Percentiles rank a stretch among this genome's conserved stretches.
These are phyloP conservation scores for Debaryomycetaceae sp. DNA, from an alignment of 1,139 yeast genomes.

Conservation along the genomic window DNA sequence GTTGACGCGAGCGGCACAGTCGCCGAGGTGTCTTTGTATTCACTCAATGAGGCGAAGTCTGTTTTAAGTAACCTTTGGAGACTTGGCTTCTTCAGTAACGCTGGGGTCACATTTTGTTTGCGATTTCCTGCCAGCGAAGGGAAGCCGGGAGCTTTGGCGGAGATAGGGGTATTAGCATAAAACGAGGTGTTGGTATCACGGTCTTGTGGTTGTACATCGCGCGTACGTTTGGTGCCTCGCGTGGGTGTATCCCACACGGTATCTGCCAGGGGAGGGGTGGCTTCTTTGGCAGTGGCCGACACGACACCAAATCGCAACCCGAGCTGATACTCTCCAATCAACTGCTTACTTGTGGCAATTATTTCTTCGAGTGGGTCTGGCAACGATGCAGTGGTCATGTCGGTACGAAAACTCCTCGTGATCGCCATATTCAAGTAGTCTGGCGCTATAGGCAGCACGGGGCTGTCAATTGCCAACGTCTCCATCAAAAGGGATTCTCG, in stretches of 20 bases:
- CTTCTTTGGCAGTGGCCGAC: too few relatives aligned
- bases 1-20: too few relatives aligned
- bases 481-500: constrained; percentile 19
- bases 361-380: constrained; percentile 28
- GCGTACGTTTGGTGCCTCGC: constrained; percentile 11
- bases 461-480: constrained; percentile 21
- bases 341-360: constrained; percentile 18
- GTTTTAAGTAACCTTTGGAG: constrained; percentile 12
- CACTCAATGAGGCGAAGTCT: constrained; percentile 6
- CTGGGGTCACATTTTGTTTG: too few relatives aligned
- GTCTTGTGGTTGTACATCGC: constrained; percentile 2
- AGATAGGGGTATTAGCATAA: too few relatives aligned
- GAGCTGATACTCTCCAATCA: constrained; percentile 16
- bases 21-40: constrained; percentile 3
- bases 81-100: too few relatives aligned
- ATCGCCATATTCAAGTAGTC: constrained; percentile 12
- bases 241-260: constrained; percentile 7
- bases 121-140: too few relatives aligned
- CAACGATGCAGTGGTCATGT: constrained; percentile 5
- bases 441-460: constrained; percentile 14
- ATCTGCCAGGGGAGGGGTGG: too few relatives aligned
- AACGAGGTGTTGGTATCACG: background rate
- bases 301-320: constrained; percentile 20
- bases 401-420: constrained; percentile 11
- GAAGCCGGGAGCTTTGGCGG: too few relatives aligned